Conservation (phyloP, 129 eudicot genomes). For the Flaveria trinervia region DNA sequence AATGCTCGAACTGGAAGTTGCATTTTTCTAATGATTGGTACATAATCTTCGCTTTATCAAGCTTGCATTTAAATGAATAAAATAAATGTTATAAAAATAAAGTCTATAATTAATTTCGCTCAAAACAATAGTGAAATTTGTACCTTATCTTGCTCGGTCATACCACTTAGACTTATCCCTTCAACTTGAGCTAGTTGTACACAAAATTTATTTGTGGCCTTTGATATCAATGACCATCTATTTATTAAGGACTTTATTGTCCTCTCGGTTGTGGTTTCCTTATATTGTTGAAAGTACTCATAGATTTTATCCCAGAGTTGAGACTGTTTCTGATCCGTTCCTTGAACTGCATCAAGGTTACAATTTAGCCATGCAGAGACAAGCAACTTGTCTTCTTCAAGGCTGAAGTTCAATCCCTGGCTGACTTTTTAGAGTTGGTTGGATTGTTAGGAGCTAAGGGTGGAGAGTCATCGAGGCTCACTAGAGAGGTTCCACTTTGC, state of each 20-base stretch:
- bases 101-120: background rate
- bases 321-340: background rate
- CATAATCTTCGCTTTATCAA: background rate
- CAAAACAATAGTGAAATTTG: background rate
- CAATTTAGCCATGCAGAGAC: background rate
- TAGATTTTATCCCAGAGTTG: background rate
- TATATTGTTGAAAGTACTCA: background rate
- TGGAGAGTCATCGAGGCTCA: background rate
- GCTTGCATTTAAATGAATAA: background rate
- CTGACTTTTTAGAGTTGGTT: too few relatives aligned
- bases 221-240: background rate
- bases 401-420: background rate
- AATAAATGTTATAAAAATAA: background rate
- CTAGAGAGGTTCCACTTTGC: background rate
- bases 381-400: background rate
- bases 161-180: background rate
- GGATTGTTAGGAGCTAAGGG: background rate
- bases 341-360: background rate
- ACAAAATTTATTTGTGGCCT: too few relatives aligned
- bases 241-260: background rate
- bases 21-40: background rate
- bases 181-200: background rate
- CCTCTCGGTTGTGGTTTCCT: background rate
- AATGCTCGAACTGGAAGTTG: conserved; percentile 6
- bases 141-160: too few relatives aligned